Evolutionary conservation across 2,329 filamentous ascomycete genomes (phyloP).

Genomic region (Lachnellula hyalina): DNA sequence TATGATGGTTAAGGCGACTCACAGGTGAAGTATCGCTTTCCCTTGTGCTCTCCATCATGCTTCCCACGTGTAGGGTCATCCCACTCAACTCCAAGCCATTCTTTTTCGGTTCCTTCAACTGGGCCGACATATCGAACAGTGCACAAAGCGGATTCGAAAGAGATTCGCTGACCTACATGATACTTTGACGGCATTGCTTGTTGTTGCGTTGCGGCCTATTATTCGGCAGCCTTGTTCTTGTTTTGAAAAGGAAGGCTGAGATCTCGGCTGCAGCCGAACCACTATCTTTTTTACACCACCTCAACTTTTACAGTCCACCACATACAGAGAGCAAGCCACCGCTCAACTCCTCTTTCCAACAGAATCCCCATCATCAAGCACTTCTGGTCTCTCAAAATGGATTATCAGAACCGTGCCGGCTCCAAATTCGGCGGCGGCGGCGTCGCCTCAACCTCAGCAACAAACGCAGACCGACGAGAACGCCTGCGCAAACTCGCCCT

Average conservation of each 20-base stretch:
- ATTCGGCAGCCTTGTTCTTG: slow-evolving; percentile 14
- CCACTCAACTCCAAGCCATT: slow-evolving; percentile 95
- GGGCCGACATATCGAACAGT: slow-evolving; percentile 79
- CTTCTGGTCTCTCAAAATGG: slow-evolving; percentile 41
- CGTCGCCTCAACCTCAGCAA: slow-evolving; percentile 87
- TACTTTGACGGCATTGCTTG: slow-evolving; percentile 23
- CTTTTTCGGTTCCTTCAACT: slow-evolving; percentile 70
- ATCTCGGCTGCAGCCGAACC: slow-evolving; percentile 14
- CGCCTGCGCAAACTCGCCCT: slow-evolving; percentile 96
- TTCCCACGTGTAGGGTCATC: slow-evolving; percentile 83
- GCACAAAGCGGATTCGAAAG: slow-evolving; percentile 70
- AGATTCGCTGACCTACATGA: slow-evolving; percentile 68
- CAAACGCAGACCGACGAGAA: slow-evolving; percentile 95
- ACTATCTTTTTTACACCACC: slow-evolving; percentile 7
- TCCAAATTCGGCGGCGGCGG: slow-evolving; percentile 98
- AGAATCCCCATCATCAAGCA: background rate
- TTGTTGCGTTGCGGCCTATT: slow-evolving; percentile 3
- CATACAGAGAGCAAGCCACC: background rate
- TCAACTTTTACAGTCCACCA: background rate
- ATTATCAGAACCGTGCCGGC: slow-evolving; percentile 86
- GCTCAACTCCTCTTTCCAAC: background rate
- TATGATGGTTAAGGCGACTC: slow-evolving; percentile 27
- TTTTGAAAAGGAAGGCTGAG: slow-evolving; percentile 20
- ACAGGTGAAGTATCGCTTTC: slow-evolving; percentile 79
- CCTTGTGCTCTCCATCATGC: slow-evolving; percentile 80